These are phyloP conservation scores for Leptographium flavum DNA, from an alignment of 2,329 filamentous ascomycete genomes.

Conservation along the genomic window DNA sequence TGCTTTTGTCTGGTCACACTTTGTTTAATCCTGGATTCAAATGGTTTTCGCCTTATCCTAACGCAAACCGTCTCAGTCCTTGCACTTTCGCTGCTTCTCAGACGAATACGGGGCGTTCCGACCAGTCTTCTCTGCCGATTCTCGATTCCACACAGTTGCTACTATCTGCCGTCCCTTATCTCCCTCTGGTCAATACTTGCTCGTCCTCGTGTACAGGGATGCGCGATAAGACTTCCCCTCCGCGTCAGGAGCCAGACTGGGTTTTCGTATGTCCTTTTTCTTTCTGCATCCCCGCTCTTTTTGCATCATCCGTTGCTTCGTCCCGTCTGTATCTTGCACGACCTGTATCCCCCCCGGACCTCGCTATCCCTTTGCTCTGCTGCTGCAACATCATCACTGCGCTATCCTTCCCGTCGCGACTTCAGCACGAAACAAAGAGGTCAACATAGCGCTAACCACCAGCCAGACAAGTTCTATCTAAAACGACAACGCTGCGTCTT, in stretches of 20 bases:
- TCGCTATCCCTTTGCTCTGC: too few species aligned
- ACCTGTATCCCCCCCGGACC: too few species aligned
- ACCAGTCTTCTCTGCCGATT: not conserved
- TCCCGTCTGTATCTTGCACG: too few species aligned
- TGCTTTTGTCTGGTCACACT: not conserved
- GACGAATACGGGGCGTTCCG: too few species aligned
- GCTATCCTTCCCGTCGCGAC: too few species aligned
- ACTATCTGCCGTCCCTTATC: not conserved
- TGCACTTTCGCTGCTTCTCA: not conserved
- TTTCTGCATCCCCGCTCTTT: not conserved
- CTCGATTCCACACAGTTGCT: not conserved
- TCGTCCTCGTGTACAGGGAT: slow-evolving; percentile 4
- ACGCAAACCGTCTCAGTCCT: too few species aligned
- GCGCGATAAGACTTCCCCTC: slow-evolving; percentile 1
- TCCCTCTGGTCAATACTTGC: not conserved
- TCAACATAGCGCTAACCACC: too few species aligned
- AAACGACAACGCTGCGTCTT: not conserved
- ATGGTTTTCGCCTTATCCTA: too few species aligned
- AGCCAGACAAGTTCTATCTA: too few species aligned
- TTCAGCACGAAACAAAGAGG: too few species aligned
- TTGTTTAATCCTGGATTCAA: too few species aligned
- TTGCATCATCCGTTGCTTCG: not conserved
- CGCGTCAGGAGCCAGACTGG: slow-evolving; percentile 1
- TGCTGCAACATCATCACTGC: too few species aligned
- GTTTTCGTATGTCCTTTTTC: slow-evolving; percentile 2